Evolutionary conservation across 225 moss, liverwort and hornwort genomes (phyloP), one percentile per base, ranked within the genome.

Genomic region (Physcomitrellopsis africana): DNA sequence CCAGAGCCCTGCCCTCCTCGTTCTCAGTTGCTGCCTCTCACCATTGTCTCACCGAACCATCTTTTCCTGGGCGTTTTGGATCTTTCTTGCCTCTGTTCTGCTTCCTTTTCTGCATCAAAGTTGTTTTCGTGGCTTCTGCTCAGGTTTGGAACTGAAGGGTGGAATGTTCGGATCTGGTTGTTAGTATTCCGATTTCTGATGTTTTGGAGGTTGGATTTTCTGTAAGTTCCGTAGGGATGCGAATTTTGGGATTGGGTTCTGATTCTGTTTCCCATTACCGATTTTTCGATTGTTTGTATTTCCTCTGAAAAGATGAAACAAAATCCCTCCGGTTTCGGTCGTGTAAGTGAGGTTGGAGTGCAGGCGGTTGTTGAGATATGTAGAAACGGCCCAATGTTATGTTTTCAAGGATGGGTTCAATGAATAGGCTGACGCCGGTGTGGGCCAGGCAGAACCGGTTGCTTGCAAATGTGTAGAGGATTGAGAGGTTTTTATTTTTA

Each of bases 71-170:
- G 29, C 61, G 2, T 37, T 47, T 67, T 41, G 23, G 60, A 52
- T 3, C 46, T n/a, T 17, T 41, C 53, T 53, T 12, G 45, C 67
- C 24, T 19, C 8, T 32, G 67, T 24, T 44, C 19, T 48, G 26
- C 80, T 65, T 51, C 58, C 29, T 51, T 24, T 10, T 11, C 14
- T 54, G 55, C 3, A 5, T 47, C 9, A 13, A 37, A 7, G 32
- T 29, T 13, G 41, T 46, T 26, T 22, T 47, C 10, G 62, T 68
- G 62, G 46, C n/a, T 51, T 66, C 19, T 65, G 0, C 72, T 65
- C 17, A 17, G 24, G 24, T 24, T 49, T 52, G 0, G 2, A 9
- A 32, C 9, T 13, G 7, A 7, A 26, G 22, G 10, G 54, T 69
- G 32, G 14, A 20, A 20, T 5, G 1, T 4, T 7, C 11, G 8